A percentile compares a stretch with the other conserved stretches of the same genome.
Conservation (phyloP, 1,284 basidiomycete species). For the Paramarasmius palmivorus region DNA sequence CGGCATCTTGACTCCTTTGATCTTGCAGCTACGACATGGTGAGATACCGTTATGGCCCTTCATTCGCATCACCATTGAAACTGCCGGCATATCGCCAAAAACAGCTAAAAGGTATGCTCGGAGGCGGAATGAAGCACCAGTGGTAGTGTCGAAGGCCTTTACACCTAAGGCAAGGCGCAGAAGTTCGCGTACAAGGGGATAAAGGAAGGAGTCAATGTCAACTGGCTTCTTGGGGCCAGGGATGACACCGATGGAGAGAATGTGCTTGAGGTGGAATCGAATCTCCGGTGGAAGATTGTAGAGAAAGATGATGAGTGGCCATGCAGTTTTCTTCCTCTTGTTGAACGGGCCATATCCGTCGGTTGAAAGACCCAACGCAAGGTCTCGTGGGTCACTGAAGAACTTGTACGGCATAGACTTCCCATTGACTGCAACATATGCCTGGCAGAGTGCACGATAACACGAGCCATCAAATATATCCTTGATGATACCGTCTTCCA, state of each 20-base stretch:
- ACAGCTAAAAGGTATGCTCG: slow-evolving; percentile 39
- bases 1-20: too few relatives aligned
- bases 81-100: slow-evolving; percentile 47
- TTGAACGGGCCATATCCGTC: slow-evolving; percentile 36
- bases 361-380: slow-evolving; percentile 19
- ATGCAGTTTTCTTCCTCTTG: slow-evolving; percentile 34
- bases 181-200: slow-evolving; percentile 38
- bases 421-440: background rate
- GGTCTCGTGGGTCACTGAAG: slow-evolving; percentile 27
- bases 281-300: slow-evolving; percentile 32
- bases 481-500: background rate
- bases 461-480: background rate
- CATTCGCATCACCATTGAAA: slow-evolving; percentile 43
- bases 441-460: background rate
- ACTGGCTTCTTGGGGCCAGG: slow-evolving; percentile 43
- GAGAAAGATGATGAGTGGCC: slow-evolving; percentile 43
- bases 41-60: slow-evolving; percentile 45
- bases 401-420: slow-evolving; percentile 12
- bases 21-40: slow-evolving; percentile 46
- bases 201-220: slow-evolving; percentile 42
- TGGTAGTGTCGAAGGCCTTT: slow-evolving; percentile 30
- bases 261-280: slow-evolving; percentile 20
- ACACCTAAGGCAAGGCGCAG: slow-evolving; percentile 35
- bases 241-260: slow-evolving; percentile 35
- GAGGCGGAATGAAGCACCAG: slow-evolving; percentile 29